Conservation (phyloP, 257 asterid species). For the Solanum appendiculatum region DNA sequence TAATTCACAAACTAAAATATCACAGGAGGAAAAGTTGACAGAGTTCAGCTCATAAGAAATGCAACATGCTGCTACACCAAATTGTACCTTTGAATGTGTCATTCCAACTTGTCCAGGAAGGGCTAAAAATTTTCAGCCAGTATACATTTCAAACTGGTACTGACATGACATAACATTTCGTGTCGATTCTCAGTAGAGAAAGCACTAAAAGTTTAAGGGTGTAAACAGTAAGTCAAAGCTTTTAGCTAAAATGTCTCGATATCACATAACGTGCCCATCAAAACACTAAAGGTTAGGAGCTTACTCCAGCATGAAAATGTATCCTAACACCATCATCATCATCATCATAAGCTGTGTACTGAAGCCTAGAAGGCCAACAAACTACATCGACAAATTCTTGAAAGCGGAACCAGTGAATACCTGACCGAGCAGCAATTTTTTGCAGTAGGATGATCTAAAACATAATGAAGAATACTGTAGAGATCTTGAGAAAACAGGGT, state of each 20-base stretch:
- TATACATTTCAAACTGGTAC: neutral
- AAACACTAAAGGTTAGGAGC: neutral
- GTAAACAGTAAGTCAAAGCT: neutral
- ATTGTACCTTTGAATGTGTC: neutral
- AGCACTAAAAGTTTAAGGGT: neutral
- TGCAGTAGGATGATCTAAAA: neutral
- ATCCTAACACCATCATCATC: neutral
- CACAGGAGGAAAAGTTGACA: neutral
- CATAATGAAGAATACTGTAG: neutral
- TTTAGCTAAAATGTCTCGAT: neutral
- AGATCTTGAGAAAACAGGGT: neutral
- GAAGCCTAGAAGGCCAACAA: neutral
- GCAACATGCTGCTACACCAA: neutral
- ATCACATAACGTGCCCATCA: neutral
- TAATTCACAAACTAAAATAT: neutral
- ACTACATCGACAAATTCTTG: neutral
- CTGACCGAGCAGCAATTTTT: neutral
- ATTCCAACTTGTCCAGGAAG: neutral
- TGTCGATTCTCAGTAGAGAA: neutral
- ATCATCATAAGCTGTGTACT: neutral
- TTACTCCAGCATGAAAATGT: neutral
- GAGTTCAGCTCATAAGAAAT: neutral
- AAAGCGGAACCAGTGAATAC: neutral
- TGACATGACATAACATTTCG: neutral
- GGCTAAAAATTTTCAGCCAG: neutral